These are phyloP conservation scores for Botrytis deweyae DNA, from an alignment of 2,329 filamentous ascomycete species.

Conservation along the genomic window DNA sequence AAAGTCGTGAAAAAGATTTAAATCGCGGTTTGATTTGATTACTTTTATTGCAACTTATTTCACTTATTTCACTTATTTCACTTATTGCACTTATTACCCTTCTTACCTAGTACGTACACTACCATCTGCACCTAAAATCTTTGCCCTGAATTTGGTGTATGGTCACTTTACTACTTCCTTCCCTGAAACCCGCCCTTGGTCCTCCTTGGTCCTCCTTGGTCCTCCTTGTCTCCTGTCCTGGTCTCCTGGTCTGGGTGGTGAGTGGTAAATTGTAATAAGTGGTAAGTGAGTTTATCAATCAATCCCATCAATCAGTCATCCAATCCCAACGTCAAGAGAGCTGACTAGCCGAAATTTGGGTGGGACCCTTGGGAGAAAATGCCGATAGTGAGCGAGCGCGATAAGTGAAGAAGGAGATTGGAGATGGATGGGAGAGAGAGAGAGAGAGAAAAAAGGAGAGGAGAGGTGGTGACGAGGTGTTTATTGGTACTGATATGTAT, in stretches of 20 bases:
- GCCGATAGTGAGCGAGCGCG: conserved; percentile 2
- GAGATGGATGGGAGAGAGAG: not conserved
- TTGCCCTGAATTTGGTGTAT: not conserved
- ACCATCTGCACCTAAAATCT: not conserved
- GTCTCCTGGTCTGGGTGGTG: not conserved
- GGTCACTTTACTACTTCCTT: not conserved
- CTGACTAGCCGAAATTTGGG: not conserved
- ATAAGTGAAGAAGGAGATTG: not conserved
- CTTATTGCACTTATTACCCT: too few species aligned
- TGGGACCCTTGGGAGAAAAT: not conserved
- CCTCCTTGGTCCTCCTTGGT: not conserved
- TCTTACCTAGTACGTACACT: not conserved
- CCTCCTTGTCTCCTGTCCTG: not conserved
- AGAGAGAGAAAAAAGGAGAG: too few species aligned
- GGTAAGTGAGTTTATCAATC: not conserved
- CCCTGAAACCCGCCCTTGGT: not conserved
- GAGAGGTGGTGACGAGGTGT: not conserved
- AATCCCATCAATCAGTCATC: not conserved
- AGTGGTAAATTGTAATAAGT: too few species aligned
- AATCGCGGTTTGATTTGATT: not conserved
- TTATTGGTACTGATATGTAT: not conserved
- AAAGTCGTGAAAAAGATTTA: not conserved
- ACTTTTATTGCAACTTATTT: not conserved
- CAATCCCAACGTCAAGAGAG: not conserved
- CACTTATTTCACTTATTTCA: too few species aligned